phyloP scores from a whole-genome alignment of 2,329 filamentous ascomycete genomes.

The Trichophyton simii region DNA sequence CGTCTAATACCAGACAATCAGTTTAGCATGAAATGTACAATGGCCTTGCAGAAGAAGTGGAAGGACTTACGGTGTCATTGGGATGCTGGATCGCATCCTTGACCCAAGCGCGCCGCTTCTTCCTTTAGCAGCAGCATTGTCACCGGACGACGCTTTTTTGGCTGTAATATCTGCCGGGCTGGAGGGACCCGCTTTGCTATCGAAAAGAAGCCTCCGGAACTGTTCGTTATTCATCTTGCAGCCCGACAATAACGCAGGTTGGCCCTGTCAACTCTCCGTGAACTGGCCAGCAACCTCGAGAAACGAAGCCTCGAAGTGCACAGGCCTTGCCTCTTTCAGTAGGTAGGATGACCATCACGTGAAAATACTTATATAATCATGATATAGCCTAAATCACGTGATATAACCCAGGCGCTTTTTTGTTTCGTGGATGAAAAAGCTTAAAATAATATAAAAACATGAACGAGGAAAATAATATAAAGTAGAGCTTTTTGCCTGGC shows the following conservation, averaged over 20 bases:
- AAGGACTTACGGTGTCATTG: slow-evolving; percentile 73
- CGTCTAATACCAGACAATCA: slow-evolving; percentile 39
- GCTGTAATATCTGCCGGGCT: slow-evolving; percentile 18
- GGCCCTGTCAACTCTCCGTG: neutral
- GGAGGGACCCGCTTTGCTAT: slow-evolving; percentile 33
- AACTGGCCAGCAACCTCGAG: too few relatives aligned
- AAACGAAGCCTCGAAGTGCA: too few relatives aligned
- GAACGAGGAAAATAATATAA: too few relatives aligned
- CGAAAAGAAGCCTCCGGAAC: slow-evolving; percentile 67
- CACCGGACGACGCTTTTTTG: slow-evolving; percentile 14
- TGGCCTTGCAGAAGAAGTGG: neutral
- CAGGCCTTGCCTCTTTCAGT: too few relatives aligned
- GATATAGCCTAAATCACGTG: too few relatives aligned
- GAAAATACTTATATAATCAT: too few relatives aligned
- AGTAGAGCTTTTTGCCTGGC: too few relatives aligned
- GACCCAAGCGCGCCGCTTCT: slow-evolving; percentile 54
- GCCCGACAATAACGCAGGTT: neutral
- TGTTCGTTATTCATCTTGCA: slow-evolving; percentile 81
- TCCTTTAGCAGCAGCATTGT: slow-evolving; percentile 35
- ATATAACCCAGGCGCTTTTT: too few relatives aligned
- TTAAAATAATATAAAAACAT: too few relatives aligned
- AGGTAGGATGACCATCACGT: too few relatives aligned
- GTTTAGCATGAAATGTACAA: neutral
- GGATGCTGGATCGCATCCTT: slow-evolving; percentile 65
- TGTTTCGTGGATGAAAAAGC: too few relatives aligned